These are phyloP conservation scores for Auricularia sp. DNA, from an alignment of 768 basidiomycete genomes.

Conservation along the genomic window DNA sequence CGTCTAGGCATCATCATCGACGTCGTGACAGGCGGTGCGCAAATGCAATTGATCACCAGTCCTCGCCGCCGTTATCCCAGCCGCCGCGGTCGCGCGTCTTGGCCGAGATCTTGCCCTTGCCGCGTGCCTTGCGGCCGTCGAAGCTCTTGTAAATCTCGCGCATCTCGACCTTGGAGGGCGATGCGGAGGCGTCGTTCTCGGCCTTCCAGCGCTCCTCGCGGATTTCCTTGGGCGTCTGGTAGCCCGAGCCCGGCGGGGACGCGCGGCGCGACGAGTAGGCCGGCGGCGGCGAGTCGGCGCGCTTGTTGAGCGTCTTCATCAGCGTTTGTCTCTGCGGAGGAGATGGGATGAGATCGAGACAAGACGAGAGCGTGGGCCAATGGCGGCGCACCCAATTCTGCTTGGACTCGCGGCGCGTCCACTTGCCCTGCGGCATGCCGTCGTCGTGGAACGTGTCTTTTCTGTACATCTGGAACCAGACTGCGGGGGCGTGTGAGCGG, in stretches of 20 bases:
- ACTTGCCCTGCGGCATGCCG: slow-evolving; percentile 69
- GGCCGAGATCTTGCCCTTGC: slow-evolving; percentile 60
- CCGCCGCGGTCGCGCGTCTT: not conserved
- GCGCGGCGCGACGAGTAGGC: slow-evolving; percentile 35
- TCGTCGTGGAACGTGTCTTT: slow-evolving; percentile 80
- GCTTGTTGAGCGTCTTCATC: slow-evolving; percentile 30
- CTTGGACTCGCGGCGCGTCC: slow-evolving; percentile 91
- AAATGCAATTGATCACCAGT: not conserved
- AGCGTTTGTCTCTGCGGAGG: slow-evolving; percentile 39
- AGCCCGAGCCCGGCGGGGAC: slow-evolving; percentile 48
- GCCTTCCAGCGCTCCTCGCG: slow-evolving; percentile 67
- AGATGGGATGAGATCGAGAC: not conserved
- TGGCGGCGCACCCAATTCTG: slow-evolving; percentile 64
- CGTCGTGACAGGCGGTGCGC: not conserved
- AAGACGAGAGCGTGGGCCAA: not conserved
- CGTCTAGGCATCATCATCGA: not conserved
- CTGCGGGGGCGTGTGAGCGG: slow-evolving; percentile 28
- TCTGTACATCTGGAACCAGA: slow-evolving; percentile 90
- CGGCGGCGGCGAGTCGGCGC: slow-evolving; percentile 27
- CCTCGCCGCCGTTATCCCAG: not conserved
- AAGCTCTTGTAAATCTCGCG: slow-evolving; percentile 86
- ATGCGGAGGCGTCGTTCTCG: slow-evolving; percentile 39
- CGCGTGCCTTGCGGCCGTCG: slow-evolving; percentile 69
- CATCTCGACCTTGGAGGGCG: slow-evolving; percentile 75
- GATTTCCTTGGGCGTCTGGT: slow-evolving; percentile 69